Evolutionary conservation across 139 green algal genomes (phyloP).

Genomic region (Pleodorina starrii): DNA sequence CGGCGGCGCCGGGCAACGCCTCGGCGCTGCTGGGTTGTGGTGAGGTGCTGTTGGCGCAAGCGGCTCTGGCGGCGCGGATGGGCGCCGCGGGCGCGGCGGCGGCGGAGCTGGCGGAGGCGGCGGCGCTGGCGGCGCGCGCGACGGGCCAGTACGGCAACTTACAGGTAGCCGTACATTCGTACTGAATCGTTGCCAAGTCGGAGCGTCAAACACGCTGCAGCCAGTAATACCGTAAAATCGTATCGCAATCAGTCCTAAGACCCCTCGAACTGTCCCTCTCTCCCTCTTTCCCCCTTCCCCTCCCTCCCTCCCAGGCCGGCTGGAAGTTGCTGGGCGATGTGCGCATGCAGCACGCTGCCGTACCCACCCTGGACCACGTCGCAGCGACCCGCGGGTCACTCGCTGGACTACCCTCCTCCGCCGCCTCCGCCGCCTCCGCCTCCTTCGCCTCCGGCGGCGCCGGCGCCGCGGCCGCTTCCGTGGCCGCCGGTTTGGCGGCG

Average conservation of each 20-base stretch:
- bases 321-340: conserved; percentile 86
- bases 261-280: too few relatives aligned
- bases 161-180: too few relatives aligned
- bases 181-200: too few relatives aligned
- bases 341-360: conserved; percentile 66
- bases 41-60: conserved; percentile 33
- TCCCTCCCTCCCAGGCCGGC: conserved; percentile 49
- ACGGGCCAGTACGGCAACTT: conserved; percentile 54
- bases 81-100: conserved; percentile 70
- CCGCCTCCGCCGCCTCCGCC: too few relatives aligned
- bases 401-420: too few relatives aligned
- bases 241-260: too few relatives aligned
- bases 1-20: conserved; percentile 26
- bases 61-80: conserved; percentile 53
- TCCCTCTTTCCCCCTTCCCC: neutral
- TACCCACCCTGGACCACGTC: conserved; percentile 36
- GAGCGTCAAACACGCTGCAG: too few relatives aligned
- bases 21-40: conserved; percentile 42
- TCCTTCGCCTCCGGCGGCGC: too few relatives aligned
- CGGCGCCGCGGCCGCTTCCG: neutral
- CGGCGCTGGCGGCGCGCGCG: conserved; percentile 32
- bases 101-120: conserved; percentile 66
- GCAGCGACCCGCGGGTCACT: neutral
- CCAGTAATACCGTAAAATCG: too few relatives aligned
- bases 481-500: neutral